A percentile compares a stretch with the other conserved stretches of the same genome.
These are phyloP conservation scores for Phylloporus arenicola DNA, from an alignment of 768 basidiomycete genomes.

Conservation along the genomic window DNA sequence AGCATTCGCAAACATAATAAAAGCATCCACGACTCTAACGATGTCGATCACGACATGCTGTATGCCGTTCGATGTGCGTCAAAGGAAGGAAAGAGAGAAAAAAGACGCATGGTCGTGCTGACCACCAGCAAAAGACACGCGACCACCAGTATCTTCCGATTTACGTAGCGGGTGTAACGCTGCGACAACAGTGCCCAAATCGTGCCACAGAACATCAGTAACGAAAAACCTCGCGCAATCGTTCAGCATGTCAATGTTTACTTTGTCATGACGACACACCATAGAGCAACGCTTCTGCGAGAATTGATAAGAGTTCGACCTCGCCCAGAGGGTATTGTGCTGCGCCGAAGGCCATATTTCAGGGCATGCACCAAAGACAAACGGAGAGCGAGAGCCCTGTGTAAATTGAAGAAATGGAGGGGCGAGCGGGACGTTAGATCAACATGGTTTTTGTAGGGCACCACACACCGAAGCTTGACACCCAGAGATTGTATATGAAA, in stretches of 20 bases:
- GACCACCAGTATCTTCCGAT: constrained; percentile 20
- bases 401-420: background rate
- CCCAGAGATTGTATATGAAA: too few species aligned
- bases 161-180: constrained; percentile 8
- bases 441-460: too few species aligned
- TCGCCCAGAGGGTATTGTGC: constrained; percentile 8
- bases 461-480: too few species aligned
- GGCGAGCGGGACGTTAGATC: too few species aligned
- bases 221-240: constrained; percentile 26
- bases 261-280: background rate
- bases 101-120: constrained; percentile 26
- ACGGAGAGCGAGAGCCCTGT: background rate
- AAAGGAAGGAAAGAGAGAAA: background rate
- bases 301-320: constrained; percentile 13
- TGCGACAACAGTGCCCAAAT: constrained; percentile 20
- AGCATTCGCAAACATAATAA: constrained; percentile 16
- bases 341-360: constrained; percentile 4
- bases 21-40: constrained; percentile 22
- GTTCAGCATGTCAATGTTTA: background rate
- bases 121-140: constrained; percentile 25
- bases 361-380: background rate
- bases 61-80: background rate
- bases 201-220: constrained; percentile 33
- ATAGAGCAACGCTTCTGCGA: constrained; percentile 18
- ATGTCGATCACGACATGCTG: constrained; percentile 28